These are phyloP conservation scores for Aspergillus wentii DNA, from an alignment of 495 filamentous ascomycete species.

Conservation along the genomic window DNA sequence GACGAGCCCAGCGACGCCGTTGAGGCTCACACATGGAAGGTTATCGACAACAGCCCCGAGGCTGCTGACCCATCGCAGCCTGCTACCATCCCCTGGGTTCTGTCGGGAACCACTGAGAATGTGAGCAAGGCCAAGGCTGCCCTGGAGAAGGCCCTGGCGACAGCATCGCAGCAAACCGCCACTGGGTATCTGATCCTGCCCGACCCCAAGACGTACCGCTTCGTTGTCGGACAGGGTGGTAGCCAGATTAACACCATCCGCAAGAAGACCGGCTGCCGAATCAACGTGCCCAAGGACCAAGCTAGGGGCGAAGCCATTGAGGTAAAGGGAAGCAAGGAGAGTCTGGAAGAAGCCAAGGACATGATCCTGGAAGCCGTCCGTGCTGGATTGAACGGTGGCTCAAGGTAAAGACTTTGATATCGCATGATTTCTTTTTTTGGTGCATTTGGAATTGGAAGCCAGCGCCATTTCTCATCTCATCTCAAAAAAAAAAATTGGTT, in stretches of 20 bases:
- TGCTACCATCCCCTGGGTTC: conserved; percentile 85
- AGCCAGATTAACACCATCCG: conserved; percentile 89
- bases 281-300: conserved; percentile 83
- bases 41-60: conserved; percentile 52
- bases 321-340: conserved; percentile 71
- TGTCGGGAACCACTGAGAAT: conserved; percentile 71
- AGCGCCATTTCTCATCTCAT: too few relatives aligned
- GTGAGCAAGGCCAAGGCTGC: conserved; percentile 71
- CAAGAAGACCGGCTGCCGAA: conserved; percentile 84
- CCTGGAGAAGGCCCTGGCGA: conserved; percentile 64
- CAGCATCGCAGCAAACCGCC: conserved; percentile 64
- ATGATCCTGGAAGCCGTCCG: conserved; percentile 79
- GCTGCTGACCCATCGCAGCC: conserved; percentile 43
- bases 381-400: conserved; percentile 33
- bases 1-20: conserved; percentile 61
- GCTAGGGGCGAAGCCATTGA: conserved; percentile 79
- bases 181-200: conserved; percentile 86
- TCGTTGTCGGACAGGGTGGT: conserved; percentile 84
- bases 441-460: too few relatives aligned
- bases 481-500: too few relatives aligned
- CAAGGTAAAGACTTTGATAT: too few relatives aligned
- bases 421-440: too few relatives aligned
- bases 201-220: conserved; percentile 83
- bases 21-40: conserved; percentile 73
- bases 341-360: conserved; percentile 82